Evolutionary conservation across 108 stramenopile species (phyloP).

Genomic region (Pseudonitzschia multistriata): DNA sequence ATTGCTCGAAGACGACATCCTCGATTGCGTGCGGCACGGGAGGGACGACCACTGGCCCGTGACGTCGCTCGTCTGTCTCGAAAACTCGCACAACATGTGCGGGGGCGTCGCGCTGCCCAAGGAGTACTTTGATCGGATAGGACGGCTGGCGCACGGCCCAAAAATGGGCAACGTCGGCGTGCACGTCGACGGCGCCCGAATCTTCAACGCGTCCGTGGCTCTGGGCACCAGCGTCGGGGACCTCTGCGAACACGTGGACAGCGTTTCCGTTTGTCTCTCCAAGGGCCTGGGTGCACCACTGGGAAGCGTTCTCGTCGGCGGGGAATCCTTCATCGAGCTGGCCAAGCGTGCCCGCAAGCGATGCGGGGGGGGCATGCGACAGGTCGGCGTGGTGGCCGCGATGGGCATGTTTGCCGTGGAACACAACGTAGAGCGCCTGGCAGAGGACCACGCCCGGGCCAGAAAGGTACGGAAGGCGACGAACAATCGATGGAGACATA

Average conservation of each 20-base stretch:
- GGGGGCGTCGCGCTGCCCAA: conserved; percentile 89
- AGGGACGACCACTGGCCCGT: conserved; percentile 90
- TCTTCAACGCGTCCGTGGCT: conserved; percentile 90
- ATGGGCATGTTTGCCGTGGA: conserved; percentile 88
- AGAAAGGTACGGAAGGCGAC: conserved; percentile 14
- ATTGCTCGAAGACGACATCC: conserved; percentile 47
- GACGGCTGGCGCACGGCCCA: conserved; percentile 48
- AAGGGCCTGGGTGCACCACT: conserved; percentile 97
- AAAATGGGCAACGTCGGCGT: conserved; percentile 54
- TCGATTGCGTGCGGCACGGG: conserved; percentile 65
- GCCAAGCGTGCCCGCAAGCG: conserved; percentile 91
- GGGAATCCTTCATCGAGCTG: conserved; percentile 65
- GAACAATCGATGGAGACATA: background rate
- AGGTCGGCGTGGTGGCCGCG: conserved; percentile 89
- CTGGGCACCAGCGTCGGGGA: conserved; percentile 42
- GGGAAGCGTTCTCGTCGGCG: conserved; percentile 90
- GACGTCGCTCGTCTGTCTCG: conserved; percentile 84
- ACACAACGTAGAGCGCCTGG: conserved; percentile 80
- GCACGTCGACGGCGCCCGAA: conserved; percentile 91
- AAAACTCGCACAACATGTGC: conserved; percentile 96
- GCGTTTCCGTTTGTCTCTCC: conserved; percentile 91
- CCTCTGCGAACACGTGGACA: conserved; percentile 73
- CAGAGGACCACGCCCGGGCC: conserved; percentile 79
- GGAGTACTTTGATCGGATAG: conserved; percentile 78
- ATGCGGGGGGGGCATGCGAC: conserved; percentile 97